phyloP scores from a whole-genome alignment of 352 stramenopile genomes.

The Globisporangium barbulae region DNA sequence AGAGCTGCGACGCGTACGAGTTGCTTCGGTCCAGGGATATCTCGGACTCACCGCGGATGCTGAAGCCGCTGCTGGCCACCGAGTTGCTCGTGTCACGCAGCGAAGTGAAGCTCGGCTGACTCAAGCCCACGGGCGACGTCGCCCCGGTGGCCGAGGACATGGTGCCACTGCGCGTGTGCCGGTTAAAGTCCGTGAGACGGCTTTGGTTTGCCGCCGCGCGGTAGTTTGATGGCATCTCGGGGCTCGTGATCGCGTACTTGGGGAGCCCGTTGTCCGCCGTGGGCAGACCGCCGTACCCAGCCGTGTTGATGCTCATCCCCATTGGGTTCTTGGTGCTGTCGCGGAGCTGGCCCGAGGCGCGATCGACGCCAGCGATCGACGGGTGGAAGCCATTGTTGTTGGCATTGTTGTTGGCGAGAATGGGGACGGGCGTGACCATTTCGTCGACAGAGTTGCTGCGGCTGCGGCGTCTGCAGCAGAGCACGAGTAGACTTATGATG shows the following conservation, averaged over 20 bases:
- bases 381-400: conserved; percentile 5
- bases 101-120: background rate
- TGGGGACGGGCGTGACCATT: conserved; percentile 3
- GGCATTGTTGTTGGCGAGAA: conserved; percentile 3
- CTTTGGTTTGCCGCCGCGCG: conserved; percentile 14
- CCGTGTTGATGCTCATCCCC: conserved; percentile 12
- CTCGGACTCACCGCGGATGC: conserved; percentile 11
- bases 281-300: conserved; percentile 10
- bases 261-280: conserved; percentile 10
- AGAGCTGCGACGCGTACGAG: conserved; percentile 13
- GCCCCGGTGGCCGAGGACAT: background rate
- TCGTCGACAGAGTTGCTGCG: conserved; percentile 8
- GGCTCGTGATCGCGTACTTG: conserved; percentile 21
- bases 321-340: conserved; percentile 18
- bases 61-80: conserved; percentile 1
- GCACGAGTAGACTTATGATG: conserved; percentile 11
- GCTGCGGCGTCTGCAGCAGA: conserved; percentile 12
- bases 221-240: conserved; percentile 19
- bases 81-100: conserved; percentile 5
- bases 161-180: conserved; percentile 9
- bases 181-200: conserved; percentile 13
- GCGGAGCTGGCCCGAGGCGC: conserved; percentile 6
- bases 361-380: conserved; percentile 8
- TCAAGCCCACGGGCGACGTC: conserved; percentile 1
- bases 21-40: background rate